phyloP scores from a whole-genome alignment of 2,329 filamentous ascomycete species.

The Monilinia laxa region DNA sequence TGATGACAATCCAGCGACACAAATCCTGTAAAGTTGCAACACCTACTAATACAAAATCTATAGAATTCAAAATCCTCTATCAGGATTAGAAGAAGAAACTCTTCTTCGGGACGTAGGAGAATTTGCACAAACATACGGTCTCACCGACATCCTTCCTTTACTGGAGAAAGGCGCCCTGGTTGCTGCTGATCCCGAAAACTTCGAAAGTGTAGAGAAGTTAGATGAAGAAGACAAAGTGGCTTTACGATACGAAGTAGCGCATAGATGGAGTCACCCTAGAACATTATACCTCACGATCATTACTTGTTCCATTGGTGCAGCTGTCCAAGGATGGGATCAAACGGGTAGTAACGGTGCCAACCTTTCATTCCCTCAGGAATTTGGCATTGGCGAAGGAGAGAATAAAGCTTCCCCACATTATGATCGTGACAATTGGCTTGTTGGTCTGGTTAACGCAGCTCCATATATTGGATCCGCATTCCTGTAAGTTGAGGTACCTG shows the following conservation, averaged over 20 bases:
- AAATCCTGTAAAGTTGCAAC: neutral
- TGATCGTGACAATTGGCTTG: slow-evolving; percentile 46
- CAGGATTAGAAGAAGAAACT: slow-evolving; percentile 51
- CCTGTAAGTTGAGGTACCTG: slow-evolving; percentile 25
- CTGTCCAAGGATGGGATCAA: slow-evolving; percentile 50
- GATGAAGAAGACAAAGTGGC: slow-evolving; percentile 57
- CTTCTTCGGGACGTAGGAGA: slow-evolving; percentile 56
- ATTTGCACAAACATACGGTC: slow-evolving; percentile 60
- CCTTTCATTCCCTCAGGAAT: slow-evolving; percentile 47
- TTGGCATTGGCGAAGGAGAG: slow-evolving; percentile 47
- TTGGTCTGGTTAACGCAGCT: slow-evolving; percentile 59
- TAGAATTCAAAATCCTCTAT: slow-evolving; percentile 50
- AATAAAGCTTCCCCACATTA: slow-evolving; percentile 13
- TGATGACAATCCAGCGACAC: neutral
- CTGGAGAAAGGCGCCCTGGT: slow-evolving; percentile 71
- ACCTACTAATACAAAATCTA: neutral
- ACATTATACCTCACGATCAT: slow-evolving; percentile 66
- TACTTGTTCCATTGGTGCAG: slow-evolving; percentile 66
- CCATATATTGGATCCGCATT: slow-evolving; percentile 52
- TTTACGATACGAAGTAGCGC: slow-evolving; percentile 60
- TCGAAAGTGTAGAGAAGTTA: slow-evolving; percentile 60
- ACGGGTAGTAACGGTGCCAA: slow-evolving; percentile 49
- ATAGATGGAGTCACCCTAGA: slow-evolving; percentile 66
- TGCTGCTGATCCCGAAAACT: slow-evolving; percentile 66
- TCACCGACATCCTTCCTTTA: slow-evolving; percentile 57